Conservation (phyloP, 2,329 filamentous ascomycete species). For the Fusarium concolor region DNA sequence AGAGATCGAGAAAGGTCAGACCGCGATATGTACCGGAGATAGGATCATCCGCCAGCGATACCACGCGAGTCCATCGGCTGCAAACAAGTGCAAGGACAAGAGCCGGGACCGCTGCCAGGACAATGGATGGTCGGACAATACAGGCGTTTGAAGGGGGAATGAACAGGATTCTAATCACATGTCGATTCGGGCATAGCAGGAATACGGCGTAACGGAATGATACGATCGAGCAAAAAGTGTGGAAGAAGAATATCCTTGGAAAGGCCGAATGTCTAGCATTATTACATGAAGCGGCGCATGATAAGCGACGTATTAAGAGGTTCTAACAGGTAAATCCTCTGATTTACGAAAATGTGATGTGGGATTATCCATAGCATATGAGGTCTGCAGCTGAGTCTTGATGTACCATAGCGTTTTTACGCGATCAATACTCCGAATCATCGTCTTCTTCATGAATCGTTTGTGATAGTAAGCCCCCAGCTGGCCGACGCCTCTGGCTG, state of each 20-base stretch:
- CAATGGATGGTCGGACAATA: constrained; percentile 1
- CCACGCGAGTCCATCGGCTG: neutral
- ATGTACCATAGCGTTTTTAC: neutral
- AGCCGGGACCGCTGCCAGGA: constrained; percentile 3
- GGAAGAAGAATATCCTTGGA: constrained; percentile 19
- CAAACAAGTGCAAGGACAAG: neutral
- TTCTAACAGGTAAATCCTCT: constrained; percentile 2
- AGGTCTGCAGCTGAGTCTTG: constrained; percentile 5
- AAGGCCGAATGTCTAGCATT: constrained; percentile 22
- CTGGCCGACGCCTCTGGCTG: constrained; percentile 55
- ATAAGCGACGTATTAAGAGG: constrained; percentile 2
- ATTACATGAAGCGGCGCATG: constrained; percentile 21
- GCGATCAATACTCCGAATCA: constrained; percentile 57
- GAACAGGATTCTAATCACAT: constrained; percentile 17
- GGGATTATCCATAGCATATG: constrained; percentile 12
- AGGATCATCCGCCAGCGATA: constrained; percentile 38
- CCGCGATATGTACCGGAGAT: constrained; percentile 63
- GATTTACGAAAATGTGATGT: constrained; percentile 20
- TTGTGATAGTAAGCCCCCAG: constrained; percentile 67
- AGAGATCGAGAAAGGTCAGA: constrained; percentile 60
- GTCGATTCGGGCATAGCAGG: constrained; percentile 19
- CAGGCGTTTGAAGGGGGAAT: constrained; percentile 36
- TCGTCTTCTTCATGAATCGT: constrained; percentile 81
- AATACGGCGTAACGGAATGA: constrained; percentile 37
- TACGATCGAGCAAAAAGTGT: constrained; percentile 9